Conservation (phyloP, 2,329 filamentous ascomycete genomes). For the Chaetomium olivaceum region DNA sequence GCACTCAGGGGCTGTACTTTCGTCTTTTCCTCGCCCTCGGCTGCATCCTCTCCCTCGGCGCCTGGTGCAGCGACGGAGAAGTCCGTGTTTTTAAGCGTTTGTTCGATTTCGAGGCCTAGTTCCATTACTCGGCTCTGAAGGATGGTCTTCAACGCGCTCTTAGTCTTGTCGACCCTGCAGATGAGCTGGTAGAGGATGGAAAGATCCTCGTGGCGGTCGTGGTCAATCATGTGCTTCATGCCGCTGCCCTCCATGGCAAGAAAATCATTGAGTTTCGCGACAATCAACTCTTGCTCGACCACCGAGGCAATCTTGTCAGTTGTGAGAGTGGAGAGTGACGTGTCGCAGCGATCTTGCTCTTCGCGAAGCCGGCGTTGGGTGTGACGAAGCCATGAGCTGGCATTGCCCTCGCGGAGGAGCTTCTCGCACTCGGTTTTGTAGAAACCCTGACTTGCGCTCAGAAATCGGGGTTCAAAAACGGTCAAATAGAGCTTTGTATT, state of each 20-base stretch:
- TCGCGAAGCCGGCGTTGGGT: slow-evolving; percentile 74
- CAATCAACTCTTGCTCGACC: slow-evolving; percentile 79
- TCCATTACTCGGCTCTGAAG: slow-evolving; percentile 76
- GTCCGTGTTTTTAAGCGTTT: slow-evolving; percentile 57
- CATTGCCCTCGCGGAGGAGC: slow-evolving; percentile 75
- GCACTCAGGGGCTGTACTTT: slow-evolving; percentile 53
- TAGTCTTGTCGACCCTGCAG: slow-evolving; percentile 72
- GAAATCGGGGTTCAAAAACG: slow-evolving; percentile 76
- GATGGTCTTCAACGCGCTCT: slow-evolving; percentile 66
- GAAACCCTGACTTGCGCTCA: slow-evolving; percentile 69
- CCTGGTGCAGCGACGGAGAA: slow-evolving; percentile 45
- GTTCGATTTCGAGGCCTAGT: slow-evolving; percentile 81
- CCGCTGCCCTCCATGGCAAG: slow-evolving; percentile 83
- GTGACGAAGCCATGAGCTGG: slow-evolving; percentile 77
- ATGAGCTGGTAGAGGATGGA: slow-evolving; percentile 80
- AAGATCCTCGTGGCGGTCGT: slow-evolving; percentile 77
- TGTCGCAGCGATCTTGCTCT: slow-evolving; percentile 79
- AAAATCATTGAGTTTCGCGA: slow-evolving; percentile 75
- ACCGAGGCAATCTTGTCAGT: slow-evolving; percentile 72
- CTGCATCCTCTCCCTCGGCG: slow-evolving; percentile 48
- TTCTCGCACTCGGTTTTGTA: slow-evolving; percentile 74
- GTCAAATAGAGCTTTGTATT: slow-evolving; percentile 80
- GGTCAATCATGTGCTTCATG: slow-evolving; percentile 85
- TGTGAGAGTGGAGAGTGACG: slow-evolving; percentile 74
- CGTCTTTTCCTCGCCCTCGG: slow-evolving; percentile 47